Conservation (phyloP, 805 yeast genomes). For the Saccharomyces jurei region DNA sequence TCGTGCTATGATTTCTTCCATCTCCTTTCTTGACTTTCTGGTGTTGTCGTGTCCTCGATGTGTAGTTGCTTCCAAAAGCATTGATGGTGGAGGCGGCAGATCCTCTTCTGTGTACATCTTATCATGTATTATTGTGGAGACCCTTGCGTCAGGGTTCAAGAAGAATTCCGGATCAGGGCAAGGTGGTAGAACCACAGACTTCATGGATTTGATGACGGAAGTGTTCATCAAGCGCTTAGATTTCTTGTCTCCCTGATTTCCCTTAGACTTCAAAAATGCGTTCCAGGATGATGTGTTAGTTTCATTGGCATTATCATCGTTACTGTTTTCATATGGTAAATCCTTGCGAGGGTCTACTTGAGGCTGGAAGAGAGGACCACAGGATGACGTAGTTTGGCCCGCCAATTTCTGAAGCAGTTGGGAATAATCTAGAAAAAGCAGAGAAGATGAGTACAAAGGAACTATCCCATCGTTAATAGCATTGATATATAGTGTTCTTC, state of each 20-base stretch:
- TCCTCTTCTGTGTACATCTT: conserved; percentile 43
- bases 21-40: not conserved
- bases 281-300: not conserved
- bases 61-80: not conserved
- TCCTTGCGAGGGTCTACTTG: not conserved
- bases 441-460: conserved; percentile 64
- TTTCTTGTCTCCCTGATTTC: conserved; percentile 2
- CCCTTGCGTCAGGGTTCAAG: conserved; percentile 48
- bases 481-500: conserved; percentile 70
- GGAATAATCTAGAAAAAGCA: conserved; percentile 56
- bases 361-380: not conserved
- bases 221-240: conserved; percentile 41
- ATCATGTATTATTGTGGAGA: conserved; percentile 55
- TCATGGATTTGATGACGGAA: conserved; percentile 57
- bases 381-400: not conserved
- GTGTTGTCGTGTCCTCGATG: not conserved
- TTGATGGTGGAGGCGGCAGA: conserved; percentile 31
- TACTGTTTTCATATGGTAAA: not conserved
- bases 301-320: not conserved
- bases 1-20: conserved; percentile 58
- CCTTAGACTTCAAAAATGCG: not conserved
- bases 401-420: not conserved
- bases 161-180: conserved; percentile 49
- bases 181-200: conserved; percentile 53
- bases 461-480: conserved; percentile 75